Conservation (phyloP, 1,284 basidiomycete genomes). For the Meripilus lineatus region DNA sequence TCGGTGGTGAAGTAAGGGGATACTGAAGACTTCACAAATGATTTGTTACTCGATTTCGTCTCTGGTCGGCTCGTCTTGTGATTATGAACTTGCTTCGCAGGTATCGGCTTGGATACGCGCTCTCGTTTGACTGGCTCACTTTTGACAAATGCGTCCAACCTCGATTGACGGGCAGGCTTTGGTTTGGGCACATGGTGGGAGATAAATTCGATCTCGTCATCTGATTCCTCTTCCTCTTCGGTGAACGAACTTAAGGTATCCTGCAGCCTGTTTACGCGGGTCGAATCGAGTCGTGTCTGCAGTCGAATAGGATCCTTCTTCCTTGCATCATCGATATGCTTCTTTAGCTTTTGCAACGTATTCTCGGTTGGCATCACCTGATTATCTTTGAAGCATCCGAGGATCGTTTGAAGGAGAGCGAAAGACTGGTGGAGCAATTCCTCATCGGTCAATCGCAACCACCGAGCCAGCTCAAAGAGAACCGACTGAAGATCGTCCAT, state of each 20-base stretch:
- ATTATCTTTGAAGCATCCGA: slow-evolving; percentile 65
- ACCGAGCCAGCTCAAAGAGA: slow-evolving; percentile 71
- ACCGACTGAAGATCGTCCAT: slow-evolving; percentile 75
- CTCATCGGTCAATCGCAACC: slow-evolving; percentile 88
- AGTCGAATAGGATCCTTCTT: slow-evolving; percentile 37
- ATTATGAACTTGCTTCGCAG: background rate
- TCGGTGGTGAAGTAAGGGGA: slow-evolving; percentile 30
- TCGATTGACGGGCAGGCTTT: slow-evolving; percentile 2
- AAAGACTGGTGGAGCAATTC: slow-evolving; percentile 87
- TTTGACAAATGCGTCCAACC: background rate
- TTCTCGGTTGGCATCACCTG: slow-evolving; percentile 42
- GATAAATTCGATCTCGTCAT: slow-evolving; percentile 50
- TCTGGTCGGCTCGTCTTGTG: too few species aligned
- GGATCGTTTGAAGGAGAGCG: slow-evolving; percentile 71
- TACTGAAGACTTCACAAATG: slow-evolving; percentile 17
- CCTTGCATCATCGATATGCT: slow-evolving; percentile 53
- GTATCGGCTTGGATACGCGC: too few species aligned
- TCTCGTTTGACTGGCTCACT: background rate
- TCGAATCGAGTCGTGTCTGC: slow-evolving; percentile 53
- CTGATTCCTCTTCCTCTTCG: slow-evolving; percentile 40
- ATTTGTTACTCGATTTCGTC: background rate
- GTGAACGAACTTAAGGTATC: slow-evolving; percentile 53
- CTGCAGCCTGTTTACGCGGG: slow-evolving; percentile 54
- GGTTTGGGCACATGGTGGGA: slow-evolving; percentile 14
- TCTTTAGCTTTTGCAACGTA: slow-evolving; percentile 52